Evolutionary conservation across 352 stramenopile species (phyloP), one percentile per base, ranked within the genome.

Genomic region (Phytophthora boehmeriae): DNA sequence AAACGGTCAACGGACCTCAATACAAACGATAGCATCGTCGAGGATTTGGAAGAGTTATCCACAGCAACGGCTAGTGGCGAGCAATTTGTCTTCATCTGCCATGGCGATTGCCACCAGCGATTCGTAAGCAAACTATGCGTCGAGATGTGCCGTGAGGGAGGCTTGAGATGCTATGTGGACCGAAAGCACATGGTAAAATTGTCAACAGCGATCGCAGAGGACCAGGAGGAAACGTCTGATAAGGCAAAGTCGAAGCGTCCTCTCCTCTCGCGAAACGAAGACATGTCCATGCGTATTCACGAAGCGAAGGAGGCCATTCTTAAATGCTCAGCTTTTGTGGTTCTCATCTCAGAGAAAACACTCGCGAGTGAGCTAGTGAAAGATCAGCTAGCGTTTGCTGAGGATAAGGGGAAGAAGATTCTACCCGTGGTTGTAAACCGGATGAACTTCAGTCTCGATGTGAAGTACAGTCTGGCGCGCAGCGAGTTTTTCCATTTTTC

Each of bases 341-440:
- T 92, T 27, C 71, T 95, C 14, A 48, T 95, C 0, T 93, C 83
- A 2, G 78, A 89, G 34, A 89, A 92, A 51, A 95, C 85, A 0
- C 38, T 92, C 20, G 52, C 66, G 5, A 93, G 80, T 39, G 80
- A 95, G 46, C 52, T 93, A 1, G 76, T 93, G 19, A 88, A 84
- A 44, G 83, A 93, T 46, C 83, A 95, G 53, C 67, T 95, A 13
- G 83, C 86, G 11, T 95, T 93, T 43, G 86, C 83, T 0, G 86
- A 95, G 59, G 83, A 92, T 68, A 95, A 95, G 56, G 83, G 86
- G 47, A 93, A 93, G 62, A 83, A 77, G 23, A 92, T 95, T 46
- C 62, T 93, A 17, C 83, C 86, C 0, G 73, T 95, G 0, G 83
- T 90, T 6, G 77, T 88, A 0, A 89, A 92, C 41, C 71, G 64